Percentiles rank a stretch among this genome's conserved stretches.
phyloP scores from a whole-genome alignment of 495 filamentous ascomycete genomes.

The Podospora didyma region DNA sequence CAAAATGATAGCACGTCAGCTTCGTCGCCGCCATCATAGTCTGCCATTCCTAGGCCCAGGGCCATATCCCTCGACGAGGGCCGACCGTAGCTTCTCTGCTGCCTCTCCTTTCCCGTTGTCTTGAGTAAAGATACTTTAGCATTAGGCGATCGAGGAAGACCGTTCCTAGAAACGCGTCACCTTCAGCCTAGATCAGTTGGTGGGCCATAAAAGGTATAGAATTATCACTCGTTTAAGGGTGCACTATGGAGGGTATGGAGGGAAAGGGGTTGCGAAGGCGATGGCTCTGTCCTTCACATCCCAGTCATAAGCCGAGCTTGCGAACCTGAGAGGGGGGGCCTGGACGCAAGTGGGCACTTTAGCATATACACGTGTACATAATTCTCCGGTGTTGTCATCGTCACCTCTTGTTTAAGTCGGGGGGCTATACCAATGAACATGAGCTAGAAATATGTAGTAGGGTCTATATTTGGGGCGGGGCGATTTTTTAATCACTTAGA shows the following conservation, averaged over 20 bases:
- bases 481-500: too few relatives aligned
- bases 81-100: not conserved
- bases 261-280: not conserved
- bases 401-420: not conserved
- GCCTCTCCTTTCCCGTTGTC: not conserved
- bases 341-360: not conserved
- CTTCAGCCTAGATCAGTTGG: not conserved
- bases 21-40: not conserved
- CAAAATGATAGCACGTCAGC: slow-evolving; percentile 32
- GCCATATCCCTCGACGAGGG: too few relatives aligned
- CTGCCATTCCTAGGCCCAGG: not conserved
- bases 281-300: not conserved
- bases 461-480: too few relatives aligned
- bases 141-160: not conserved
- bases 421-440: not conserved
- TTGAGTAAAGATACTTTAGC: not conserved
- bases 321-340: not conserved
- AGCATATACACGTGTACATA: slow-evolving; percentile 12
- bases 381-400: slow-evolving; percentile 4
- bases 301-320: not conserved
- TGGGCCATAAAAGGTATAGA: not conserved
- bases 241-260: not conserved
- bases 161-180: not conserved
- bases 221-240: not conserved
- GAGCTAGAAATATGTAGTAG: not conserved